Evolutionary conservation across 139 green algal species (phyloP).

Genomic region (Astrephomene gubernaculifera): DNA sequence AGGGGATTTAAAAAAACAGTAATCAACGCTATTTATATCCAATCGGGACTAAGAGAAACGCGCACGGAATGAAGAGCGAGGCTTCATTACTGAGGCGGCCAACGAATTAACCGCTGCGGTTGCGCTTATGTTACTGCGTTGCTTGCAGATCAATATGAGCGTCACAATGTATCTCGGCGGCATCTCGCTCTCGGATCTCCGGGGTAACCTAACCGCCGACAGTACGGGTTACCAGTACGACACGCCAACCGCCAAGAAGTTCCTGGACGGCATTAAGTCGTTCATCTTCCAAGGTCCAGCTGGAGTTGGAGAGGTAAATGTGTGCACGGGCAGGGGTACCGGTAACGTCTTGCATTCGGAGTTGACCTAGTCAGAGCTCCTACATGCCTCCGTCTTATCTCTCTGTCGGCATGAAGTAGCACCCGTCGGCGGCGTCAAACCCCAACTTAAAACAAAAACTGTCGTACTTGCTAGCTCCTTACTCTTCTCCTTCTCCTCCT

Average conservation of each 20-base stretch:
- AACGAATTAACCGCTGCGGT: too few relatives aligned
- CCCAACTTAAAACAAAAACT: too few relatives aligned
- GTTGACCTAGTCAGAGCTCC: background rate
- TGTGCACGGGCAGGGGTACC: background rate
- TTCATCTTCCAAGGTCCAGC: slow-evolving; percentile 7
- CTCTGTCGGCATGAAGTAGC: background rate
- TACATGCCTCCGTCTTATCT: background rate
- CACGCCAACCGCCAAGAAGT: background rate
- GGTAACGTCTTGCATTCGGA: background rate
- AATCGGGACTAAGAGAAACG: too few relatives aligned
- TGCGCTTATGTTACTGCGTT: too few relatives aligned
- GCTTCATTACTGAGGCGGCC: too few relatives aligned
- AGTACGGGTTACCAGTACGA: background rate
- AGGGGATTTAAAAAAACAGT: too few relatives aligned
- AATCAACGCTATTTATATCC: too few relatives aligned
- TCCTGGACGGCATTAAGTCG: background rate
- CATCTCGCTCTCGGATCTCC: background rate
- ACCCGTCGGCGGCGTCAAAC: background rate
- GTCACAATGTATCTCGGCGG: background rate
- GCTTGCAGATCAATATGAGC: background rate
- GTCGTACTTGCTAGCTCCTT: background rate
- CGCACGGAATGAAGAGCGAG: too few relatives aligned
- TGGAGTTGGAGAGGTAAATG: background rate
- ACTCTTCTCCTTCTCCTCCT: background rate
- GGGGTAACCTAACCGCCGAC: background rate